phyloP scores from a whole-genome alignment of 2,329 filamentous ascomycete genomes.

The Fusarium udum region DNA sequence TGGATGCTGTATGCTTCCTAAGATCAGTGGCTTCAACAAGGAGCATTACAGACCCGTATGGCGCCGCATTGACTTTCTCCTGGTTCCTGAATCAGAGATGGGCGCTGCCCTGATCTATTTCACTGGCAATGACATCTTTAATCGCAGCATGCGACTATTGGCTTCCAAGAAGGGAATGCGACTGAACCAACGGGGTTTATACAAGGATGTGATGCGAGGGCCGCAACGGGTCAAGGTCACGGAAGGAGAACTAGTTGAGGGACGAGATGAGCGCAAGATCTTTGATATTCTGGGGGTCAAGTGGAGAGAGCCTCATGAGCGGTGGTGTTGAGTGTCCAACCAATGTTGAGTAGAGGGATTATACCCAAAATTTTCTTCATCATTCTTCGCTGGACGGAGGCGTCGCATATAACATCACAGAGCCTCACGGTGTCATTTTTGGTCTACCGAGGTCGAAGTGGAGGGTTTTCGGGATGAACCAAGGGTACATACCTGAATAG shows the following conservation, averaged over 20 bases:
- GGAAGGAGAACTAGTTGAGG: conserved; percentile 77
- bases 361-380: not conserved
- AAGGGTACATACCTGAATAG: conserved; percentile 18
- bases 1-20: conserved; percentile 79
- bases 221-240: conserved; percentile 67
- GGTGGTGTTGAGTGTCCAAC: conserved; percentile 69
- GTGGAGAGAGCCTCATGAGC: conserved; percentile 80
- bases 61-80: conserved; percentile 85
- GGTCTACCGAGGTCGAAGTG: conserved; percentile 36
- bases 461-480: conserved; percentile 16
- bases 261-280: conserved; percentile 78
- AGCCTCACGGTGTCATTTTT: conserved; percentile 20
- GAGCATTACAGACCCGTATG: conserved; percentile 62
- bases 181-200: conserved; percentile 85
- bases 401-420: not conserved
- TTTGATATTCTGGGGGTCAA: conserved; percentile 85
- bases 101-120: conserved; percentile 94
- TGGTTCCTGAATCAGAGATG: conserved; percentile 81
- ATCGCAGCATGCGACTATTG: conserved; percentile 82
- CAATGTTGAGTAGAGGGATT: not conserved
- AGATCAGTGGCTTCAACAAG: conserved; percentile 46
- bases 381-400: not conserved
- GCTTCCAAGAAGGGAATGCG: conserved; percentile 84
- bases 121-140: conserved; percentile 95
- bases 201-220: conserved; percentile 72